Evolutionary conservation across 2,329 filamentous ascomycete species (phyloP).

Genomic region (Aureobasidium musti): DNA sequence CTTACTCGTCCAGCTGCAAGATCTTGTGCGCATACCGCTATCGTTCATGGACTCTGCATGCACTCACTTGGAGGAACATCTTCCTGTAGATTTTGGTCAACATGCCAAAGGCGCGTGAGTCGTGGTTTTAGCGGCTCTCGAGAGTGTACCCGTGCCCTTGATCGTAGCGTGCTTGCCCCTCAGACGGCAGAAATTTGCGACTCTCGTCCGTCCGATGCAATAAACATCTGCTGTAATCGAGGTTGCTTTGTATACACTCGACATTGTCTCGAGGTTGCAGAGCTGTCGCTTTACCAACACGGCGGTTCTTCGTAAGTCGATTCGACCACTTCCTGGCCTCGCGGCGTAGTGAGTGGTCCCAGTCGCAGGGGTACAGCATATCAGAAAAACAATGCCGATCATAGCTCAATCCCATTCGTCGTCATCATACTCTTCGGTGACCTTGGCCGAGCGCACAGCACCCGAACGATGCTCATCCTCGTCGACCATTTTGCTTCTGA

Average conservation of each 20-base stretch:
- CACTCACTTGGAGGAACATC: no score
- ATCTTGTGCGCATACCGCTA: no score
- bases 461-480: conserved; percentile 46
- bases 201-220: neutral
- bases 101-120: no score
- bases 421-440: conserved; percentile 42
- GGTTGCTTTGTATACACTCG: no score
- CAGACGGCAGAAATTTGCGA: neutral
- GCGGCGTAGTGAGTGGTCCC: neutral
- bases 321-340: neutral
- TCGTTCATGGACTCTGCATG: no score
- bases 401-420: conserved; percentile 55
- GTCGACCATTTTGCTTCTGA: conserved; percentile 54
- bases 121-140: no score
- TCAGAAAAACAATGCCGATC: neutral
- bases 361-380: neutral
- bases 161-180: neutral
- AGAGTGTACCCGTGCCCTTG: neutral
- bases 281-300: neutral
- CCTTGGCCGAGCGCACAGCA: conserved; percentile 3
- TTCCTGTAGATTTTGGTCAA: no score
- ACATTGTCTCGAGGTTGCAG: neutral
- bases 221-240: neutral
- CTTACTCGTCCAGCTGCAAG: no score
- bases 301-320: neutral